A percentile compares a stretch with the other conserved stretches of the same genome.
phyloP scores from a whole-genome alignment of 2,329 filamentous ascomycete species.

The Metarhizium robertsii region DNA sequence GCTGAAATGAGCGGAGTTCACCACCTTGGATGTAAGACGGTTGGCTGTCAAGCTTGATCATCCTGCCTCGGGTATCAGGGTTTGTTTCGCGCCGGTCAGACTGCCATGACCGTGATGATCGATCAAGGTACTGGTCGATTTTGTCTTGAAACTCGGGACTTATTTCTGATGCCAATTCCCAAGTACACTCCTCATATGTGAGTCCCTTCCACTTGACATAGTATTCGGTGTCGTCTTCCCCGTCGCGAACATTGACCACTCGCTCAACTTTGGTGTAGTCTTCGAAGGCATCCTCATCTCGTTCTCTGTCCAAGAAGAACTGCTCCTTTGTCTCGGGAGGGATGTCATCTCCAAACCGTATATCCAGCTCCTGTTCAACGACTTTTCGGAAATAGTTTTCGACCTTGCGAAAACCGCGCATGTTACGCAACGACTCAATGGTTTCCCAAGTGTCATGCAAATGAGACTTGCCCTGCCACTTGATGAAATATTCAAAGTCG shows the following conservation, averaged over 20 bases:
- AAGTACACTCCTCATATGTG: slow-evolving; percentile 89
- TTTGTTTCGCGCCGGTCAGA: slow-evolving; percentile 75
- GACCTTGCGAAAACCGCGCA: slow-evolving; percentile 76
- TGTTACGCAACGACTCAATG: slow-evolving; percentile 62
- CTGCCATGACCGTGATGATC: slow-evolving; percentile 67
- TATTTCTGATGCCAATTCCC: slow-evolving; percentile 73
- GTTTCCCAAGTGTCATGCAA: slow-evolving; percentile 95
- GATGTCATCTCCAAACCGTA: slow-evolving; percentile 66
- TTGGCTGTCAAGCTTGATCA: slow-evolving; percentile 66
- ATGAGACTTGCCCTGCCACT: slow-evolving; percentile 95
- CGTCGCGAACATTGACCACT: slow-evolving; percentile 74
- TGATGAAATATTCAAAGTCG: slow-evolving; percentile 87
- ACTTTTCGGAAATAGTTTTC: slow-evolving; percentile 92
- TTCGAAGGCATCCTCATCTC: slow-evolving; percentile 76
- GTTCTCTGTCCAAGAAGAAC: slow-evolving; percentile 90
- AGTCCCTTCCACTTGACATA: slow-evolving; percentile 95
- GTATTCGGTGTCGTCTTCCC: slow-evolving; percentile 77
- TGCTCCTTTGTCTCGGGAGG: slow-evolving; percentile 83
- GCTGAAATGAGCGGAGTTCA: slow-evolving; percentile 83
- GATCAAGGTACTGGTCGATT: slow-evolving; percentile 85
- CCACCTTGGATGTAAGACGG: slow-evolving; percentile 79
- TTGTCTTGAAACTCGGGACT: slow-evolving; percentile 74
- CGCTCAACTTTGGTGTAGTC: slow-evolving; percentile 91
- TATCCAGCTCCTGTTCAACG: slow-evolving; percentile 69
- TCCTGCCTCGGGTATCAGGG: slow-evolving; percentile 63